Evolutionary conservation across 495 filamentous ascomycete genomes (phyloP).

Genomic region (Penicillium samsonianum): DNA sequence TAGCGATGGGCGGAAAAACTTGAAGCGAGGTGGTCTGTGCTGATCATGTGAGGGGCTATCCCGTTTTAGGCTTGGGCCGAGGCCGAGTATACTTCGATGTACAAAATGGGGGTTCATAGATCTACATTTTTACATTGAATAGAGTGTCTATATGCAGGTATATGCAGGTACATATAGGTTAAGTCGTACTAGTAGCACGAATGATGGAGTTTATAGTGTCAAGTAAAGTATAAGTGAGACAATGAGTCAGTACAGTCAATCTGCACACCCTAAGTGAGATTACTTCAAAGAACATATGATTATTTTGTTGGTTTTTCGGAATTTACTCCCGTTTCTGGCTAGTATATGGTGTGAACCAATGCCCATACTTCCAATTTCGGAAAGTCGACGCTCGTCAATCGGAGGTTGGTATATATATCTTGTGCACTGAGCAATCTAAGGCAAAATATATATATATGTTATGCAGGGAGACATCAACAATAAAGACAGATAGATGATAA

Average conservation of each 20-base stretch:
- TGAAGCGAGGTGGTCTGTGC: conserved; percentile 49
- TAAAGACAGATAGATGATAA: too few relatives aligned
- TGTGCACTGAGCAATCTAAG: too few relatives aligned
- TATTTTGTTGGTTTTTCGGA: too few relatives aligned
- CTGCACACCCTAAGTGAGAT: too few relatives aligned
- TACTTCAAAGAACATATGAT: too few relatives aligned
- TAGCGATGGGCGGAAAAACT: conserved; percentile 29
- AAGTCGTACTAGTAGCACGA: neutral
- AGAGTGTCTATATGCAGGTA: neutral
- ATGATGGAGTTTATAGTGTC: neutral
- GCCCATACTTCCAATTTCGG: too few relatives aligned
- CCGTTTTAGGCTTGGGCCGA: conserved; percentile 12
- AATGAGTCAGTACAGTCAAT: too few relatives aligned
- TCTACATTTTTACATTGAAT: neutral
- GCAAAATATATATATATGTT: too few relatives aligned
- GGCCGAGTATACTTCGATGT: neutral
- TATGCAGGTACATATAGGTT: neutral
- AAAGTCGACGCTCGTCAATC: neutral
- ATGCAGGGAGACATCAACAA: too few relatives aligned
- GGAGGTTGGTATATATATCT: neutral
- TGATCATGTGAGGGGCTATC: conserved; percentile 30
- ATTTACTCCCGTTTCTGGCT: too few relatives aligned
- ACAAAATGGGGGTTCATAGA: neutral
- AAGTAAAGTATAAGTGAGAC: neutral
- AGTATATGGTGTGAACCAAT: too few relatives aligned